phyloP scores from a whole-genome alignment of 305 asterid species.

The Rubia tinctorum region DNA sequence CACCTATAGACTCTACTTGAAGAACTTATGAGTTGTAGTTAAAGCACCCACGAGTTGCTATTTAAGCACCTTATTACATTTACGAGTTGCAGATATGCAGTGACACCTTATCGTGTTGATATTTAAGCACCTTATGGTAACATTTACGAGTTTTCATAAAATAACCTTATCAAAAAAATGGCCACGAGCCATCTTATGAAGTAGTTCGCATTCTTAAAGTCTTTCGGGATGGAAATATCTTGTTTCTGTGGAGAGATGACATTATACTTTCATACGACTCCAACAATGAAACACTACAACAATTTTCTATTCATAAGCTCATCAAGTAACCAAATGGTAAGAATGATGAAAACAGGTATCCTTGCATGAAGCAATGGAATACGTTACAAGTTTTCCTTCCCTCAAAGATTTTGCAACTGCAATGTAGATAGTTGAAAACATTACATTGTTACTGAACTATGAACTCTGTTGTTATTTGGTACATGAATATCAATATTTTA shows the following conservation, averaged over 20 bases:
- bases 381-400: conserved; percentile 15
- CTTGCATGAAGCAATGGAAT: conserved; percentile 14
- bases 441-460: not conserved
- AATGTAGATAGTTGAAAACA: not conserved
- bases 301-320: conserved; percentile 5
- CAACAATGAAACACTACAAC: conserved; percentile 11
- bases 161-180: too few relatives aligned
- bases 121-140: too few relatives aligned
- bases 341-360: not conserved
- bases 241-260: conserved; percentile 44
- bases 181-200: conserved; percentile 28
- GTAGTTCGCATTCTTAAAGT: conserved; percentile 29
- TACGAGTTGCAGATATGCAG: too few relatives aligned
- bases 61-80: too few relatives aligned
- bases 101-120: too few relatives aligned
- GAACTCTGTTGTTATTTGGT: too few relatives aligned
- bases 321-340: not conserved
- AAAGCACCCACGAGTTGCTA: too few relatives aligned
- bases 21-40: too few relatives aligned
- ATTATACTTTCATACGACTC: conserved; percentile 35
- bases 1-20: too few relatives aligned
- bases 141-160: too few relatives aligned
- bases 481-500: too few relatives aligned
- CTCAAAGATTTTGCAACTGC: conserved; percentile 6
- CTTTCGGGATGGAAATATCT: conserved; percentile 42